Conservation (phyloP, 805 yeast genomes). For the Saccharomycopsis babjevae region DNA sequence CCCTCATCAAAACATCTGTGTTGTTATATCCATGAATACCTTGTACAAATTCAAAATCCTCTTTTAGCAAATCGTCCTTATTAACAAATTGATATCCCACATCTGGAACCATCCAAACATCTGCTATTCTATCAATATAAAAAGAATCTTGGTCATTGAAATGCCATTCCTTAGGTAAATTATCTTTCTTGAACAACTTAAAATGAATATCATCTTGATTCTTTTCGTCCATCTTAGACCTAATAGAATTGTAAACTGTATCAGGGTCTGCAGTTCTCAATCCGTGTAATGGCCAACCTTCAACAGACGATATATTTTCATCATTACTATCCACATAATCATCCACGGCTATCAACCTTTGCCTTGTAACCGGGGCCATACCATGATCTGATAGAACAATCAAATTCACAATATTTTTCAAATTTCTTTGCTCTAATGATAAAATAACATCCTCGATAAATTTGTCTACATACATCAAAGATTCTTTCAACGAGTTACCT, state of each 20-base stretch:
- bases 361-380: conserved; percentile 77
- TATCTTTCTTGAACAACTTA: conserved; percentile 42
- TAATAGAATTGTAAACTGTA: conserved; percentile 35
- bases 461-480: conserved; percentile 53
- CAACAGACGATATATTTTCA: conserved; percentile 47
- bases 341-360: conserved; percentile 60
- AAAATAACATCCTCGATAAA: conserved; percentile 42
- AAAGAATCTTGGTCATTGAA: conserved; percentile 22
- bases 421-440: conserved; percentile 43
- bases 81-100: conserved; percentile 73
- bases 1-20: conserved; percentile 70
- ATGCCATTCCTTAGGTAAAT: conserved; percentile 33
- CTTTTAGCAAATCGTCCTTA: conserved; percentile 31
- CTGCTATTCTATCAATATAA: conserved; percentile 61
- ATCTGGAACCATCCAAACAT: conserved; percentile 75
- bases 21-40: conserved; percentile 87
- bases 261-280: conserved; percentile 40
- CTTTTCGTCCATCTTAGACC: conserved; percentile 27
- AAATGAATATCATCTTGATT: conserved; percentile 27
- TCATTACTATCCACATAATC: conserved; percentile 45
- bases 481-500: conserved; percentile 46
- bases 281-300: conserved; percentile 85
- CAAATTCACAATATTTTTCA: conserved; percentile 58
- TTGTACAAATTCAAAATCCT: conserved; percentile 37
- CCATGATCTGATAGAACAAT: conserved; percentile 86